Percentiles rank a stretch among this genome's conserved stretches.
phyloP scores from a whole-genome alignment of 2,329 filamentous ascomycete genomes.

The Verruconis gallopava region DNA sequence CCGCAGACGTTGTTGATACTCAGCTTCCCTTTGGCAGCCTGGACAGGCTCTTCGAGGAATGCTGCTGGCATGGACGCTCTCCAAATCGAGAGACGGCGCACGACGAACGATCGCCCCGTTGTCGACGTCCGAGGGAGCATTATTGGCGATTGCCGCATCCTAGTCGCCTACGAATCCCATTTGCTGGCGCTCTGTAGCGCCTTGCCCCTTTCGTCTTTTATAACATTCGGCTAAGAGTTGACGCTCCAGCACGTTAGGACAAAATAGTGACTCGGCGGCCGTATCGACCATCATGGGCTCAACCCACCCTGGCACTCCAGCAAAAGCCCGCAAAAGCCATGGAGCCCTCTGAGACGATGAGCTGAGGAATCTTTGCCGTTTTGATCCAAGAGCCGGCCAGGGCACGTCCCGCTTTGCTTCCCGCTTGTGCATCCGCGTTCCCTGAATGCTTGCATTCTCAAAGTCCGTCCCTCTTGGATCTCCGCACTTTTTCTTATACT shows the following conservation, averaged over 20 bases:
- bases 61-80: too few relatives aligned
- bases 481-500: slow-evolving; percentile 3
- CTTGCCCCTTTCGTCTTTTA: background rate
- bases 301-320: background rate
- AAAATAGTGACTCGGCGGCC: background rate
- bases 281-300: slow-evolving; percentile 3
- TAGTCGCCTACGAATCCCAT: slow-evolving; percentile 1
- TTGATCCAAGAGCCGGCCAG: slow-evolving; percentile 1
- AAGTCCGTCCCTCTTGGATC: background rate
- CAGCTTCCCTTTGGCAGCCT: too few relatives aligned
- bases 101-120: too few relatives aligned
- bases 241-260: background rate
- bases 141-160: background rate
- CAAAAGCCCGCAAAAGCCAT: slow-evolving; percentile 6
- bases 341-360: slow-evolving; percentile 5
- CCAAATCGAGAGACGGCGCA: too few relatives aligned
- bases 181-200: background rate
- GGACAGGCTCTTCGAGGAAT: too few relatives aligned
- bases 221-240: background rate
- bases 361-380: slow-evolving; percentile 4
- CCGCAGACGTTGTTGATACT: too few relatives aligned
- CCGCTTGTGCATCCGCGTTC: slow-evolving; percentile 7
- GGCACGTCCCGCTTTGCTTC: slow-evolving; percentile 8
- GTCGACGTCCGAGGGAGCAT: too few relatives aligned
- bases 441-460: slow-evolving; percentile 6